A percentile compares a stretch with the other conserved stretches of the same genome.
Evolutionary conservation across 192 early-diverging fungal genomes (phyloP).

Genomic region (Backusella parvicylindrica): DNA sequence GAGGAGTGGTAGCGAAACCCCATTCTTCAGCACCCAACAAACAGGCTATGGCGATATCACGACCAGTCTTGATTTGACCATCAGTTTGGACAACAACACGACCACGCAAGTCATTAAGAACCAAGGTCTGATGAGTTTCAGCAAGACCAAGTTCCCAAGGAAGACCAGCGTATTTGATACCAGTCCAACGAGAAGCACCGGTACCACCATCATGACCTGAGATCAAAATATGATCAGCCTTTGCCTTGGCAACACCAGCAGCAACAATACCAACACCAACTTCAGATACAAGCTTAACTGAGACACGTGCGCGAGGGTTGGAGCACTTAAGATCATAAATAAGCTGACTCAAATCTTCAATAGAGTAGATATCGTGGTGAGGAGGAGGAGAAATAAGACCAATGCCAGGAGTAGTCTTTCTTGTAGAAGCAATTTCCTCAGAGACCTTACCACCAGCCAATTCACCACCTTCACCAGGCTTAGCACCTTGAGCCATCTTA

Average conservation of each 20-base stretch:
- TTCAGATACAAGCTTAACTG: constrained; percentile 96
- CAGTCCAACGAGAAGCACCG: constrained; percentile 94
- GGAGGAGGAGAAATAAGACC: constrained; percentile 97
- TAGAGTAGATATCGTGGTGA: constrained; percentile 99
- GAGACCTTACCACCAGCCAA: constrained; percentile 72
- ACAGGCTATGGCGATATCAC: constrained; percentile 96
- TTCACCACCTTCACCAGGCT: constrained; percentile 94
- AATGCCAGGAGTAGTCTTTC: constrained; percentile 94
- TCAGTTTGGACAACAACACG: constrained; percentile 97
- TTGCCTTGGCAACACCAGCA: constrained; percentile 94
- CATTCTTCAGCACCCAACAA: constrained; percentile 98
- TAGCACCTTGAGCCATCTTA: constrained; percentile 99
- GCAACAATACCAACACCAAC: constrained; percentile 98
- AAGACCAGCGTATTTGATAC: constrained; percentile 97
- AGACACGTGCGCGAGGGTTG: constrained; percentile 87
- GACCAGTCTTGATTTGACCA: constrained; percentile 96
- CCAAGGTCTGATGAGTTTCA: constrained; percentile 99
- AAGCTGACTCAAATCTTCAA: constrained; percentile 97
- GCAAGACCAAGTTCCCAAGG: constrained; percentile 99
- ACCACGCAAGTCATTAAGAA: constrained; percentile 94
- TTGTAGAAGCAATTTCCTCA: constrained; percentile 74
- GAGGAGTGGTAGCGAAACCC: constrained; percentile 98
- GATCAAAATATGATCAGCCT: constrained; percentile 93
- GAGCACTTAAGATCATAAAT: constrained; percentile 98
- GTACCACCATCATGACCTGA: constrained; percentile 99